Base-by-base conservation (phyloP, 2,329 filamentous ascomycete genomes). In the Paracamarosporium sp. region DNA sequence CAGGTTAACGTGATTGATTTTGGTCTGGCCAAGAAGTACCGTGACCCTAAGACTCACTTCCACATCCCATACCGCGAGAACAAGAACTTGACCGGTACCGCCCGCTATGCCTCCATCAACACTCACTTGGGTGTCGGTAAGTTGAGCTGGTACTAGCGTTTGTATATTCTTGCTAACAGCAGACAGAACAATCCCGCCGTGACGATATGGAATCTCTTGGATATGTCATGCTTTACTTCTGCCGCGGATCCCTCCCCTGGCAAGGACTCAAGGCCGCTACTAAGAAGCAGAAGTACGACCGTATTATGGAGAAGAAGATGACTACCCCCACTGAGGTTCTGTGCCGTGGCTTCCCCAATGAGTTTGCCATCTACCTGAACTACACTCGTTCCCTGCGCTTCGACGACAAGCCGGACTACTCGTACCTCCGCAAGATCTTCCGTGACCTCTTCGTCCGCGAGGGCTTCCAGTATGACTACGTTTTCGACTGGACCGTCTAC, bases 241-340 rank as follows among this genome's bases (percentile, higher is more conserved):
- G 94, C 86, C 94, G 95, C 80, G 95, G 95, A 63, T 97, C 93
- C 64, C 92, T 99, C 56, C 95, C 95, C 61, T 99, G 95, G 95
- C 95, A 99, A 84, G 95, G 95, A 56, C 86, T 97, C 54, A 97
- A 97, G 88, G 94, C 94, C 83, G 94, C 94, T 70, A 97, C 93
- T 67, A 97, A 97, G 89, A 97, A 97, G 89, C 94, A 98, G 84
- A 99, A 99, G 85, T 98, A 99, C 78, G 95, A 99, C 82, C 89
- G 94, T 66, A 99, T 99, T 83, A 98, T 98, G 94, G 95, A 99
- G 86, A 99, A 99, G 90, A 99, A 99, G 92, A 98, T 98, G 95
- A 99, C 95, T 13, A 99, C 95, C 3, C 93, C 95, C 8, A 98
- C 94, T 70, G 94, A 99, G 82, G 93, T 97, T 47, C 91, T 99